Evolutionary conservation across 163 green algal genomes (phyloP).

Genomic region (Picocystis sp.): DNA sequence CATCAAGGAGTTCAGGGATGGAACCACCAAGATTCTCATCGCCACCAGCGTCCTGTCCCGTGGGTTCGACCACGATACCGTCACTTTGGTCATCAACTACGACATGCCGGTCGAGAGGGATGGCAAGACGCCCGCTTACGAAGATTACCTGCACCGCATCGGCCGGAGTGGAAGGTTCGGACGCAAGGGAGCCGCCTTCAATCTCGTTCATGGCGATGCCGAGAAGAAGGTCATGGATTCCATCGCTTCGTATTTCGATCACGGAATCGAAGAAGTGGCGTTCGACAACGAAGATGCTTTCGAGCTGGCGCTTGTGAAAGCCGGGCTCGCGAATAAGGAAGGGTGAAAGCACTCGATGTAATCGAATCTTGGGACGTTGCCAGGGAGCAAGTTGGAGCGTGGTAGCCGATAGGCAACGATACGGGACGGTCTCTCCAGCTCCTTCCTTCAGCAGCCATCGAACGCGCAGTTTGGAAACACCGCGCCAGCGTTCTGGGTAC

Average conservation of each 20-base stretch:
- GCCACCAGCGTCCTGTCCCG: slow-evolving; percentile 87
- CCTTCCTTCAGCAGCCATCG: too few species aligned
- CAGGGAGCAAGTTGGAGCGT: too few species aligned
- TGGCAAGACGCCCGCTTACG: slow-evolving; percentile 57
- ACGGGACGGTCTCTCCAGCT: too few species aligned
- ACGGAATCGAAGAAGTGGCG: slow-evolving; percentile 57
- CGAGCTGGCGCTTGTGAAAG: slow-evolving; percentile 60
- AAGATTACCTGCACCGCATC: slow-evolving; percentile 98
- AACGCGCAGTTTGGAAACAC: too few species aligned
- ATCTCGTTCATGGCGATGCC: slow-evolving; percentile 50
- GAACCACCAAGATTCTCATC: slow-evolving; percentile 92
- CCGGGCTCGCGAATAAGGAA: slow-evolving; percentile 32
- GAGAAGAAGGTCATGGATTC: slow-evolving; percentile 4
- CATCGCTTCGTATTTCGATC: slow-evolving; percentile 75
- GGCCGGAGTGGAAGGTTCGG: slow-evolving; percentile 86
- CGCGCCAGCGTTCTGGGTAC: too few species aligned
- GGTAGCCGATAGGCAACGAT: too few species aligned
- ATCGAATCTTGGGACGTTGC: too few species aligned
- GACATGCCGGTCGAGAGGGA: slow-evolving; percentile 75
- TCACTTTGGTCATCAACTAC: slow-evolving; percentile 98
- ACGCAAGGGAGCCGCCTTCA: slow-evolving; percentile 93
- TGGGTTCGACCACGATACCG: slow-evolving; percentile 89
- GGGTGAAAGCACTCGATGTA: too few species aligned
- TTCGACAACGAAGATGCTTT: slow-evolving; percentile 90
- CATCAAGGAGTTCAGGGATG: slow-evolving; percentile 46